Percentiles rank a stretch among this genome's conserved stretches.
Evolutionary conservation across 768 basidiomycete species (phyloP).

Genomic region (Candolleomyces eurysporus): DNA sequence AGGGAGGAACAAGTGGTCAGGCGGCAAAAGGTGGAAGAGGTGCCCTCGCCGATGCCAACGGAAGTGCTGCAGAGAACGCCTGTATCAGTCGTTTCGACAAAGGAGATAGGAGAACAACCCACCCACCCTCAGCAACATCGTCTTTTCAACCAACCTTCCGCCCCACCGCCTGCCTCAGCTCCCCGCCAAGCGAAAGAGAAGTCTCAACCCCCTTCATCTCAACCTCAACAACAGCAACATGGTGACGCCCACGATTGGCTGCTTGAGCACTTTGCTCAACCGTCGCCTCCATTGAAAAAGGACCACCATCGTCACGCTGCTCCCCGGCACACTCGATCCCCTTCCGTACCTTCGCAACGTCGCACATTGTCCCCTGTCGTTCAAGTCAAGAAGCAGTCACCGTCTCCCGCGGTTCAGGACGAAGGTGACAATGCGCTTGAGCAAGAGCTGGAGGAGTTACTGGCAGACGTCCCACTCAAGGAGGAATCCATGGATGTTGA

Average conservation of each 20-base stretch:
- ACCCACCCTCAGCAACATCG: background rate
- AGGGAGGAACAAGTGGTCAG: background rate
- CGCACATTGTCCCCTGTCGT: conserved; percentile 16
- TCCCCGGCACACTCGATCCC: conserved; percentile 26
- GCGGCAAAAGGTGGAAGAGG: background rate
- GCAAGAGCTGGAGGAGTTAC: conserved; percentile 43
- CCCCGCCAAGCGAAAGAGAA: background rate
- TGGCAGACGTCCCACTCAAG: conserved; percentile 28
- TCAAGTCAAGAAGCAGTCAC: conserved; percentile 5
- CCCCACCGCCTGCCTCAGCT: background rate
- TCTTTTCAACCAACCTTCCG: background rate
- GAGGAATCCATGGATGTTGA: conserved; percentile 41
- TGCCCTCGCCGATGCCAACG: background rate
- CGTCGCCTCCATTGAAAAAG: conserved; percentile 27
- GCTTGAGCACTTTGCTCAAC: conserved; percentile 49
- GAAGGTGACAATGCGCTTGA: conserved; percentile 41
- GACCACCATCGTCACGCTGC: conserved; percentile 16
- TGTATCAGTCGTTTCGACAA: background rate
- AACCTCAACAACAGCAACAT: conserved; percentile 33
- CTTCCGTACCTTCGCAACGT: conserved; percentile 26
- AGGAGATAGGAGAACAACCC: background rate
- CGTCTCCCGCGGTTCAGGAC: conserved; percentile 19
- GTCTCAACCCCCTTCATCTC: conserved; percentile 3
- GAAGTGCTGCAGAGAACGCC: background rate
- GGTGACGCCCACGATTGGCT: conserved; percentile 60